These are phyloP conservation scores for Albugo laibachii DNA, from an alignment of 352 stramenopile genomes.

Conservation along the genomic window DNA sequence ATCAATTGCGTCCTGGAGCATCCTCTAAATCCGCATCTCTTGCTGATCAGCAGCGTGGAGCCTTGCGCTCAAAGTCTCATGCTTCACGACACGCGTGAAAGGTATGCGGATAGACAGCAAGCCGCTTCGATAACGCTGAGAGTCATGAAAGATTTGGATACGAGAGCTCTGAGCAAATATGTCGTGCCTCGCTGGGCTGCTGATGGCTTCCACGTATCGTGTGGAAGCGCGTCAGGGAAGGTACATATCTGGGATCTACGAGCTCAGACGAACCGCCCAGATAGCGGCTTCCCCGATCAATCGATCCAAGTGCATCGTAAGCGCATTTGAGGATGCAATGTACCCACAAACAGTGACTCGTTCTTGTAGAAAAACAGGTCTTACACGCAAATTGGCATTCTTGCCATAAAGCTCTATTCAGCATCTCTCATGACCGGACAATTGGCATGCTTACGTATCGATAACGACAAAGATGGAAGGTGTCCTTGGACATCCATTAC, in stretches of 20 bases:
- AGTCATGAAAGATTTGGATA: conserved; percentile 23
- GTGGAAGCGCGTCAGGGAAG: conserved; percentile 34
- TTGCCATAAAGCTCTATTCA: conserved; percentile 71
- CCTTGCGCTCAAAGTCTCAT: conserved; percentile 39
- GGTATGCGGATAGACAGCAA: conserved; percentile 12
- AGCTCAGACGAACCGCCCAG: conserved; percentile 32
- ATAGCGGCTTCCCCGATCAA: conserved; percentile 42
- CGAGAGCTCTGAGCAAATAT: conserved; percentile 60
- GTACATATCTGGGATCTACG: conserved; percentile 18
- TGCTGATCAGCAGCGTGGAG: conserved; percentile 57
- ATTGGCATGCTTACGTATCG: conserved; percentile 60
- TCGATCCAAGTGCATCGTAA: conserved; percentile 53
- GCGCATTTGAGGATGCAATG: conserved; percentile 2
- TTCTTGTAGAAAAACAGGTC: conserved; percentile 47
- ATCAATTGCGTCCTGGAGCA: conserved; percentile 72
- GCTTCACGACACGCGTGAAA: conserved; percentile 50
- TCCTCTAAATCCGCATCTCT: conserved; percentile 59
- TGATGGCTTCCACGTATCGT: conserved; percentile 44
- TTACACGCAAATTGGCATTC: conserved; percentile 74
- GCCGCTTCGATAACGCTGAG: conserved; percentile 34
- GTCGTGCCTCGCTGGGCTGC: conserved; percentile 67
- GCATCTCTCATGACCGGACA: conserved; percentile 59
- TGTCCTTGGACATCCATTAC: background rate
- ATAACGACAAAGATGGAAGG: conserved; percentile 10
- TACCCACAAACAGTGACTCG: conserved; percentile 1